phyloP scores from a whole-genome alignment of 2,329 filamentous ascomycete species.

The Bretziella fagacearum region DNA sequence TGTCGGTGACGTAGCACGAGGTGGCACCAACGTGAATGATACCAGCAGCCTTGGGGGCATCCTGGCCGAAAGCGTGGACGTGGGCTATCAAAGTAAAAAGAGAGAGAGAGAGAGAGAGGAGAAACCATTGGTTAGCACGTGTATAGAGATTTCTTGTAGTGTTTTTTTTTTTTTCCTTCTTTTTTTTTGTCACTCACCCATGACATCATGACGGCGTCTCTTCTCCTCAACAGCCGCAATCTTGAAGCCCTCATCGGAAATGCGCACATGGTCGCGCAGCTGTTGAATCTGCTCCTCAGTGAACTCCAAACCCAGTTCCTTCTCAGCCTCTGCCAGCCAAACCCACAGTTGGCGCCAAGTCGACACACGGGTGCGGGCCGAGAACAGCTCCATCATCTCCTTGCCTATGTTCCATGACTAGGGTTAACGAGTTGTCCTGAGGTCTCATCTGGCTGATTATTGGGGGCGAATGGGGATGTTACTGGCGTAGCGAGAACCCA shows the following conservation, averaged over 20 bases:
- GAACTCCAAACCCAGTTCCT: slow-evolving; percentile 62
- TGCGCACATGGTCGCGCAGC: slow-evolving; percentile 55
- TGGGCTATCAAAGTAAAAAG: slow-evolving; percentile 24
- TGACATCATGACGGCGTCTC: slow-evolving; percentile 37
- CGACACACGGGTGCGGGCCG: slow-evolving; percentile 52
- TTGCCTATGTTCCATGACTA: slow-evolving; percentile 16
- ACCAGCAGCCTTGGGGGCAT: slow-evolving; percentile 59
- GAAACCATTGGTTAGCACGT: too few relatives aligned
- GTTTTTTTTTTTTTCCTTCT: too few relatives aligned
- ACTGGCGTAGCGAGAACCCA: slow-evolving; percentile 57
- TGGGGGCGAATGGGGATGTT: neutral
- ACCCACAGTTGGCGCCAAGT: slow-evolving; percentile 81
- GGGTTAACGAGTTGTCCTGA: neutral
- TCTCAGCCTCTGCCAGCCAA: slow-evolving; percentile 64
- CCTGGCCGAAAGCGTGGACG: slow-evolving; percentile 57
- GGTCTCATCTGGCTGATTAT: neutral
- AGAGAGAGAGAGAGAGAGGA: too few relatives aligned
- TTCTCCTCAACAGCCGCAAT: slow-evolving; percentile 63
- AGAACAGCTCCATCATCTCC: slow-evolving; percentile 70
- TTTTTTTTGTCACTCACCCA: too few relatives aligned
- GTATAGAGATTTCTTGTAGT: too few relatives aligned
- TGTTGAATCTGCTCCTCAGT: slow-evolving; percentile 56
- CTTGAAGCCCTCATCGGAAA: slow-evolving; percentile 64
- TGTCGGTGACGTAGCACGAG: slow-evolving; percentile 49
- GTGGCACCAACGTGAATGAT: slow-evolving; percentile 67